Base-by-base conservation (phyloP, 2,329 filamentous ascomycete genomes). In the Mollisiaceae sp. region DNA sequence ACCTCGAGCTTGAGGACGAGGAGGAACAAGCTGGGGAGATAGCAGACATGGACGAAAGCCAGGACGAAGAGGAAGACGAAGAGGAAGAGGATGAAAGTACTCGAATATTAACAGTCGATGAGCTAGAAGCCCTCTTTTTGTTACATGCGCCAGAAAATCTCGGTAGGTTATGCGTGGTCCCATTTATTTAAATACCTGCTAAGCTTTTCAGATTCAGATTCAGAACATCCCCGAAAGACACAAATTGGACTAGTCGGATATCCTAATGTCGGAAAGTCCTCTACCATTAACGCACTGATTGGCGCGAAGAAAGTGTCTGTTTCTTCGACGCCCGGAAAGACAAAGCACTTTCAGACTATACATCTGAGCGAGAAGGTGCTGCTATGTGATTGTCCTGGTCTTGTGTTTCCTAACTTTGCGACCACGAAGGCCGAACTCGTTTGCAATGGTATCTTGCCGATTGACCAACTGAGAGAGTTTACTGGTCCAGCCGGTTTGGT, bases 261-360 rank as follows among this genome's bases (percentile, higher is more conserved):
- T 79, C 95, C 95, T 75, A 99, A 99, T 81, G 95, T 99, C 69
- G 95, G 95, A 80, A 99, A 99, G 81, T 99, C 96, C 1, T 97
- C 94, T 58, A 99, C 95, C 18, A 99, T 99, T 84, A 99, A 99
- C 81, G 94, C 95, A 50, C 86, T 99, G n/a, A 94, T 98, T 65
- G 96, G 96, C 59, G 90, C 95, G 63, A 99, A 98, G 82, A 99
- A 98, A 81, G 95, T 99, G 6, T 98, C 94, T 0, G 96, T 99
- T 45, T 99, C 95, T 18, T 91, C 94, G 15, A 99, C 95, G 1
- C 95, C 95, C 4, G 95, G 95, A 77, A 99, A 99, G 82, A 99
- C 95, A 15, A 99, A 99, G 82, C 95, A 99, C 75, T 99, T 99
- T 82, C 95, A 99, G 79, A 99, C 95, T 1, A 95, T 99, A 65